These are phyloP conservation scores for Leccinum huronense DNA, from an alignment of 1,284 basidiomycete species.

Conservation along the genomic window DNA sequence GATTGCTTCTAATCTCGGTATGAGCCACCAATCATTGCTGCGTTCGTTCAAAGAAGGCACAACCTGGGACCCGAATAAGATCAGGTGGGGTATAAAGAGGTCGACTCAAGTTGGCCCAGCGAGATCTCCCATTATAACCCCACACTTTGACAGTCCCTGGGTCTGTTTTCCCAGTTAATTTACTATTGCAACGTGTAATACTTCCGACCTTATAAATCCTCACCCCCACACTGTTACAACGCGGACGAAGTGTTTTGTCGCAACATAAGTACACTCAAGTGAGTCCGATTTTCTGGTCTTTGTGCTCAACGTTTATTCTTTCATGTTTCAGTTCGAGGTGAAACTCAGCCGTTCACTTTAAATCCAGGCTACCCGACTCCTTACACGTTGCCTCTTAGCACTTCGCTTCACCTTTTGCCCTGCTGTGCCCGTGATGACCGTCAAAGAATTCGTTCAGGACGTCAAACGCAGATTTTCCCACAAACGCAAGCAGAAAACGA, in stretches of 20 bases:
- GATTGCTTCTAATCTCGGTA: too few relatives aligned
- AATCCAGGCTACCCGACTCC: neutral
- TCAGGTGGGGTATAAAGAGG: constrained; percentile 17
- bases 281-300: too few relatives aligned
- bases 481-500: constrained; percentile 25
- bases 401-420: neutral
- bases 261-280: constrained; percentile 8
- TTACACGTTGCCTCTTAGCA: constrained; percentile 9
- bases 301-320: neutral
- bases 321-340: neutral
- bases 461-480: constrained; percentile 35
- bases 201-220: constrained; percentile 6
- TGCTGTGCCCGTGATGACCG: constrained; percentile 23
- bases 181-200: constrained; percentile 4
- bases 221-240: constrained; percentile 12
- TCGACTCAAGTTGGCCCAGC: neutral
- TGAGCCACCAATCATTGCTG: neutral
- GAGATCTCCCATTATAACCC: constrained; percentile 9
- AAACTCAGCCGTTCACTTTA: neutral
- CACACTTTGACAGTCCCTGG: neutral
- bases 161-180: constrained; percentile 1
- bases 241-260: constrained; percentile 3
- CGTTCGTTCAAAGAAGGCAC: constrained; percentile 2
- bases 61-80: constrained; percentile 13
- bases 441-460: constrained; percentile 34